phyloP scores from a whole-genome alignment of 805 yeast genomes.

The Sugiyamaella americana region DNA sequence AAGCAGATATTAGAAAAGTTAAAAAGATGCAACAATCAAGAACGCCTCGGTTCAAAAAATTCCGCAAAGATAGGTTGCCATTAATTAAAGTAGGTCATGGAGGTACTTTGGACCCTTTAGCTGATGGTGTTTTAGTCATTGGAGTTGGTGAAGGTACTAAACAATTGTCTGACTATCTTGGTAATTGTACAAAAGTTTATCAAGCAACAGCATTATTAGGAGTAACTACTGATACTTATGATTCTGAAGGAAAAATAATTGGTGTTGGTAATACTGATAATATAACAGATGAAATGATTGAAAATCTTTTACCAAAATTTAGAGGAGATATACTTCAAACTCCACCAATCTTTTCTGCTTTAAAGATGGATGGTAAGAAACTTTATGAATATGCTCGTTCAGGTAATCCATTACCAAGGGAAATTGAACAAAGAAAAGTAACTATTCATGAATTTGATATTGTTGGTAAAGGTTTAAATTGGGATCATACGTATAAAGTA shows the following conservation, averaged over 20 bases:
- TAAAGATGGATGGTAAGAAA: conserved; percentile 91
- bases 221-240: conserved; percentile 88
- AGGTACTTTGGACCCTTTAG: conserved; percentile 93
- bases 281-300: conserved; percentile 48
- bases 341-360: conserved; percentile 92
- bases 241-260: conserved; percentile 77
- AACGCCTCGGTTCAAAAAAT: conserved; percentile 29
- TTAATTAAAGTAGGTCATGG: conserved; percentile 95
- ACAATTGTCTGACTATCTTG: conserved; percentile 60
- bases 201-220: conserved; percentile 84
- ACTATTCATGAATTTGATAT: conserved; percentile 51
- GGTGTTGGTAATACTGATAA: conserved; percentile 52
- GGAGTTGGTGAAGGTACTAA: conserved; percentile 95
- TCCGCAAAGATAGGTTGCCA: conserved; percentile 45
- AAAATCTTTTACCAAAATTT: conserved; percentile 52
- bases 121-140: conserved; percentile 84
- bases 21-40: conserved; percentile 26
- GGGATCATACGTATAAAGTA: conserved; percentile 48
- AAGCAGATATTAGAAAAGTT: conserved; percentile 29
- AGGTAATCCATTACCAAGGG: conserved; percentile 75
- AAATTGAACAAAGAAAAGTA: conserved; percentile 74
- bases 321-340: conserved; percentile 80
- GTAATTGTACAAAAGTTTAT: conserved; percentile 71
- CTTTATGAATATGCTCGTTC: conserved; percentile 90
- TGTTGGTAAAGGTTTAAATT: conserved; percentile 46